These are phyloP conservation scores for Tylopilus sp. DNA, from an alignment of 1,284 basidiomycete species.

Conservation along the genomic window DNA sequence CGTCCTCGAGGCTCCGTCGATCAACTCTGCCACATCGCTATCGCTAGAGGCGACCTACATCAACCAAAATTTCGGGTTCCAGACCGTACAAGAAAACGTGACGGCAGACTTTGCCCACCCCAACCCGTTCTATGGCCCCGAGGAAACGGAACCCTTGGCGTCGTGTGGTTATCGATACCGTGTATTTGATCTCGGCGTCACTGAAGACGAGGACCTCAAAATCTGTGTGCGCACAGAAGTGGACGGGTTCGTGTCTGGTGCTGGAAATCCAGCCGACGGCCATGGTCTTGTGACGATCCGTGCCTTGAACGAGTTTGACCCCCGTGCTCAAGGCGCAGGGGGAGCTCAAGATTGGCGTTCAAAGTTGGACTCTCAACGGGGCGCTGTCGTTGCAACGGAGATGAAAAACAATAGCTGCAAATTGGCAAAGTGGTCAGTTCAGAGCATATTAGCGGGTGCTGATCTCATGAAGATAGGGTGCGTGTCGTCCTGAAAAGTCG, in stretches of 20 bases:
- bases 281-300: conserved; percentile 87
- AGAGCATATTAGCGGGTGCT: conserved; percentile 92
- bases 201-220: conserved; percentile 86
- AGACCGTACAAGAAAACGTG: conserved; percentile 77
- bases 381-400: conserved; percentile 97
- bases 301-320: conserved; percentile 95
- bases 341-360: conserved; percentile 96
- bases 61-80: conserved; percentile 98
- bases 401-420: conserved; percentile 99
- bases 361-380: conserved; percentile 93
- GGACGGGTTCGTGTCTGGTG: conserved; percentile 77
- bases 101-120: conserved; percentile 74
- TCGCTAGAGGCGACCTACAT: conserved; percentile 98
- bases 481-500: conserved; percentile 29
- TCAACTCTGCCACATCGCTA: conserved; percentile 92
- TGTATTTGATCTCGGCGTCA: conserved; percentile 88
- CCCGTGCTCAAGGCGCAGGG: conserved; percentile 84
- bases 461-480: conserved; percentile 98
- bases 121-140: conserved; percentile 94
- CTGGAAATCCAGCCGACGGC: conserved; percentile 63
- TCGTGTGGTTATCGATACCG: conserved; percentile 97
- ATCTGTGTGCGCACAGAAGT: conserved; percentile 95
- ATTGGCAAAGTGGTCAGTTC: conserved; percentile 95
- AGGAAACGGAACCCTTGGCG: conserved; percentile 91
- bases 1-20: conserved; percentile 63